Evolutionary conservation across 2,329 filamentous ascomycete species (phyloP).

Genomic region (Talaromyces marneffei): DNA sequence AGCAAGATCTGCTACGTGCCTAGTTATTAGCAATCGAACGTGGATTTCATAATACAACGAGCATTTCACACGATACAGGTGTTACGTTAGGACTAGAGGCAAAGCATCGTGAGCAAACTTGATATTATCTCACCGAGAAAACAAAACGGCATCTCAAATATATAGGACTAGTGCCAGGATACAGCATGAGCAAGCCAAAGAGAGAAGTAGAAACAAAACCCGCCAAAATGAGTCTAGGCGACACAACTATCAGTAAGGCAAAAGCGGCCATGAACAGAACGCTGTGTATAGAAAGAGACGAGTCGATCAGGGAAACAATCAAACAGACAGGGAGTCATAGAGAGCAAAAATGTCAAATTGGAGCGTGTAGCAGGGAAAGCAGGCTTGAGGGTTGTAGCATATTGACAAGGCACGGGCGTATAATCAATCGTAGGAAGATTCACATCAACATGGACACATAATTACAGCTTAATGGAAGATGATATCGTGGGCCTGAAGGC

Average conservation of each 20-base stretch:
- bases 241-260: not conserved
- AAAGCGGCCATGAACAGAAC: not conserved
- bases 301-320: not conserved
- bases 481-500: slow-evolving; percentile 61
- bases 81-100: not conserved
- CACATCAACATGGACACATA: slow-evolving; percentile 11
- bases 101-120: not conserved
- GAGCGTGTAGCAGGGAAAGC: not conserved
- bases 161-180: not conserved
- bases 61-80: slow-evolving; percentile 3
- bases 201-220: not conserved
- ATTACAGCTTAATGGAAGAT: slow-evolving; percentile 21
- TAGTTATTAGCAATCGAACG: not conserved
- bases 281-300: not conserved
- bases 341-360: not conserved
- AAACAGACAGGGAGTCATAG: not conserved
- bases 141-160: not conserved
- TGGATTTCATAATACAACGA: not conserved
- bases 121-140: not conserved
- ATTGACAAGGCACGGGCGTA: not conserved
- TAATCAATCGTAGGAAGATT: not conserved
- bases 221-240: not conserved
- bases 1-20: not conserved
- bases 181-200: not conserved
- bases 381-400: not conserved